Conservation (phyloP, 2,329 filamentous ascomycete genomes). For the Dactylellina leptospora region DNA sequence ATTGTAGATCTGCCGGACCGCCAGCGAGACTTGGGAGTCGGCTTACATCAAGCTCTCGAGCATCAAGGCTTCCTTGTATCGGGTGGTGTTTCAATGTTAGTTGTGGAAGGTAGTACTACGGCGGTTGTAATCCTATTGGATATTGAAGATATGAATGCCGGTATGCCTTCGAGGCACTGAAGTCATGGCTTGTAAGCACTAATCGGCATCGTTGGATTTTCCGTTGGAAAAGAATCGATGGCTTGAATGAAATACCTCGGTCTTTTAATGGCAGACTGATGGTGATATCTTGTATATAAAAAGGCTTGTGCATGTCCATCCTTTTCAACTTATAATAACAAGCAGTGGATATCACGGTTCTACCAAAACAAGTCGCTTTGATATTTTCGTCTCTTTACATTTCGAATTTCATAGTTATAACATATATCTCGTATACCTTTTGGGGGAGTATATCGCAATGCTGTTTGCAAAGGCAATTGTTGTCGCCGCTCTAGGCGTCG, state of each 20-base stretch:
- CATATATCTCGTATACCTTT: not conserved
- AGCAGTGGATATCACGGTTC: too few species aligned
- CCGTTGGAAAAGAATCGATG: not conserved
- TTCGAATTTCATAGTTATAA: not conserved
- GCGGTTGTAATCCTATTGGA: not conserved
- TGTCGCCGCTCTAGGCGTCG: not conserved
- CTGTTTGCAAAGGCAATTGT: constrained; percentile 3
- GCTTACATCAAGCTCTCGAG: too few species aligned
- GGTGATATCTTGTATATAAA: constrained; percentile 6
- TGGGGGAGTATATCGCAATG: too few species aligned
- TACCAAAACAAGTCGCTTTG: too few species aligned
- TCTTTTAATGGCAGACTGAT: too few species aligned
- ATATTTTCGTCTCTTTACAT: not conserved
- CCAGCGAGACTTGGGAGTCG: not conserved
- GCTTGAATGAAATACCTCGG: not conserved
- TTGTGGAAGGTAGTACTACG: not conserved
- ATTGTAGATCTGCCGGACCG: constrained; percentile 7
- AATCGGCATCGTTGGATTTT: not conserved
- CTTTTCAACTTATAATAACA: too few species aligned
- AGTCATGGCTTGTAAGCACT: constrained; percentile 13
- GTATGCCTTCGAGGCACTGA: not conserved
- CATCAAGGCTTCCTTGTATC: not conserved
- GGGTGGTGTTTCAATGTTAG: not conserved
- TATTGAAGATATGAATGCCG: not conserved
- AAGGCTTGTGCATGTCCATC: too few species aligned